Evolutionary conservation across 2,329 filamentous ascomycete genomes (phyloP).

Genomic region (Alternaria sp.): DNA sequence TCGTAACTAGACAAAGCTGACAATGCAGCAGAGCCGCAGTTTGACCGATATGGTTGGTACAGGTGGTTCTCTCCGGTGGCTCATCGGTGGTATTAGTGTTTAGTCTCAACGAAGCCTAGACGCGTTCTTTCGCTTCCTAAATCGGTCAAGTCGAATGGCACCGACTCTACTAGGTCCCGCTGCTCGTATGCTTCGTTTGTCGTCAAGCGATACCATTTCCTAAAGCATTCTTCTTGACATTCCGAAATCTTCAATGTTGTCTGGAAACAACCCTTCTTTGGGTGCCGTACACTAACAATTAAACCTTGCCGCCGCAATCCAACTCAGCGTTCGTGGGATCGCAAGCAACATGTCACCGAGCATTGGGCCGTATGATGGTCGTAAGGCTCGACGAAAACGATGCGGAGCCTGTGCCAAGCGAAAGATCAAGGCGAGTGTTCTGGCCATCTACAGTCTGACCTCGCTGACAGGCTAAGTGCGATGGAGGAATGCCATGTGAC

Average conservation of each 20-base stretch:
- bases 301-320: not conserved
- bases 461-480: constrained; percentile 25
- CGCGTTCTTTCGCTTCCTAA: constrained; percentile 30
- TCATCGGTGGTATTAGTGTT: not conserved
- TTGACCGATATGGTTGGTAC: not conserved
- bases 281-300: not conserved
- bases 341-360: constrained; percentile 18
- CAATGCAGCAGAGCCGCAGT: not conserved
- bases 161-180: not conserved
- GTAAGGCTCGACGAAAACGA: constrained; percentile 37
- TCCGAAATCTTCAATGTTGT: not conserved
- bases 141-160: constrained; percentile 15
- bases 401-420: constrained; percentile 37
- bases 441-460: not conserved
- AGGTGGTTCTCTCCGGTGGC: not conserved
- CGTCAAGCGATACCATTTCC: constrained; percentile 1
- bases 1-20: not conserved
- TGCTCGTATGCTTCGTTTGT: not conserved
- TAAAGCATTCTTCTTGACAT: not conserved
- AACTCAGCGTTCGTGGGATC: not conserved
- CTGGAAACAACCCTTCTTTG: not conserved
- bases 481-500: constrained; percentile 33
- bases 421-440: constrained; percentile 32
- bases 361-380: constrained; percentile 40
- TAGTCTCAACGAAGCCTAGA: constrained; percentile 19